Evolutionary conservation across 192 early-diverging fungal genomes (phyloP).

Genomic region (Backusella macrospora): DNA sequence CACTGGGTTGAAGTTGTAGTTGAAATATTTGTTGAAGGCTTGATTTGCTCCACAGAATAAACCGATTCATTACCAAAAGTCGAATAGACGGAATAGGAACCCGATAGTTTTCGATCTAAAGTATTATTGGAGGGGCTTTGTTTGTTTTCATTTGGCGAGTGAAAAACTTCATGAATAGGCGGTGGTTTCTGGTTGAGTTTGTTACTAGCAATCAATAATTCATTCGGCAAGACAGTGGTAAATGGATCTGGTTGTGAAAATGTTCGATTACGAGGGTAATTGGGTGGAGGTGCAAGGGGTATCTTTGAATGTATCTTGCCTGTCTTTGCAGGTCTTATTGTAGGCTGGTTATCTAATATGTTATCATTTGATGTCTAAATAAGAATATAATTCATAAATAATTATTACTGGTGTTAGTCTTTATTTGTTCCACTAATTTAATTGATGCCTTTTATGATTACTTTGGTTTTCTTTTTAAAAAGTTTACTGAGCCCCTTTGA

Average conservation of each 20-base stretch:
- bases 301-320: conserved; percentile 16
- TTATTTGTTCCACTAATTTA: conserved; percentile 13
- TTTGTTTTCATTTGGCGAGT: not conserved
- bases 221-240: not conserved
- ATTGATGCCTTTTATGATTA: conserved; percentile 19
- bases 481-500: conserved; percentile 22
- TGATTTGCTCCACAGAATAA: conserved; percentile 10
- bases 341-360: conserved; percentile 21
- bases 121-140: not conserved
- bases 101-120: conserved; percentile 17
- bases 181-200: not conserved
- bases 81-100: conserved; percentile 23
- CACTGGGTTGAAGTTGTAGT: not conserved
- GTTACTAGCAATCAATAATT: not conserved
- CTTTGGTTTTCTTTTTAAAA: conserved; percentile 26
- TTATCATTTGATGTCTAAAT: conserved; percentile 10
- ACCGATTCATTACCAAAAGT: conserved; percentile 21
- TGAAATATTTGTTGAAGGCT: not conserved
- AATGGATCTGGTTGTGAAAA: conserved; percentile 15
- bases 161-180: not conserved
- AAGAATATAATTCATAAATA: not conserved
- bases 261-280: not conserved
- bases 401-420: not conserved
- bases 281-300: conserved; percentile 26
- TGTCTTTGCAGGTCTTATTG: conserved; percentile 1